Conservation (phyloP, 495 filamentous ascomycete genomes). For the Penicillium riverlandense region DNA sequence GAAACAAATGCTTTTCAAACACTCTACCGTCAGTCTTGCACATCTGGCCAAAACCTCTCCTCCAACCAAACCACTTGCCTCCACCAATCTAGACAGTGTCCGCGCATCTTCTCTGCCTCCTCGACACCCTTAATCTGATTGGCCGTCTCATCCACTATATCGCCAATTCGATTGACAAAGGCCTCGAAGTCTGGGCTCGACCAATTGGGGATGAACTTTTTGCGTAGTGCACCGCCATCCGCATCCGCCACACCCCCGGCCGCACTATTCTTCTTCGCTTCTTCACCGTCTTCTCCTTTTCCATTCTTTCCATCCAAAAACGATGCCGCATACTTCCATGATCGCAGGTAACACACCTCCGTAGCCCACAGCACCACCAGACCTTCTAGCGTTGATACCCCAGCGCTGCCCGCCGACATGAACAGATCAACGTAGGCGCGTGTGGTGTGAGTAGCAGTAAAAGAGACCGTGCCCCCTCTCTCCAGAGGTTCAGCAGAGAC, state of each 20-base stretch:
- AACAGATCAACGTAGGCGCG: conserved; percentile 49
- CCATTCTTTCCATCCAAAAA: conserved; percentile 15
- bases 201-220: conserved; percentile 62
- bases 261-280: too few species aligned
- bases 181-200: conserved; percentile 48
- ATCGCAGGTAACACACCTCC: conserved; percentile 54
- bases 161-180: conserved; percentile 44
- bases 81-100: conserved; percentile 38
- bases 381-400: conserved; percentile 50
- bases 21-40: background rate
- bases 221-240: conserved; percentile 55
- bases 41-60: conserved; percentile 42
- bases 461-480: conserved; percentile 8
- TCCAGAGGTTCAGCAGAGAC: conserved; percentile 13
- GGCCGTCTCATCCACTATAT: conserved; percentile 38
- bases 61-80: conserved; percentile 49
- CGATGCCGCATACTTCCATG: conserved; percentile 50
- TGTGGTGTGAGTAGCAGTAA: conserved; percentile 35
- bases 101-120: conserved; percentile 22
- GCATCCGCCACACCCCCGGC: conserved; percentile 23
- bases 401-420: conserved; percentile 39
- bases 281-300: conserved; percentile 1
- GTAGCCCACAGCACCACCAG: conserved; percentile 68
- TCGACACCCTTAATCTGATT: conserved; percentile 31
- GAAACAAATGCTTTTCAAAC: background rate